Evolutionary conservation across 2,329 filamentous ascomycete species (phyloP).

Genomic region (Cladophialophora psammophila): DNA sequence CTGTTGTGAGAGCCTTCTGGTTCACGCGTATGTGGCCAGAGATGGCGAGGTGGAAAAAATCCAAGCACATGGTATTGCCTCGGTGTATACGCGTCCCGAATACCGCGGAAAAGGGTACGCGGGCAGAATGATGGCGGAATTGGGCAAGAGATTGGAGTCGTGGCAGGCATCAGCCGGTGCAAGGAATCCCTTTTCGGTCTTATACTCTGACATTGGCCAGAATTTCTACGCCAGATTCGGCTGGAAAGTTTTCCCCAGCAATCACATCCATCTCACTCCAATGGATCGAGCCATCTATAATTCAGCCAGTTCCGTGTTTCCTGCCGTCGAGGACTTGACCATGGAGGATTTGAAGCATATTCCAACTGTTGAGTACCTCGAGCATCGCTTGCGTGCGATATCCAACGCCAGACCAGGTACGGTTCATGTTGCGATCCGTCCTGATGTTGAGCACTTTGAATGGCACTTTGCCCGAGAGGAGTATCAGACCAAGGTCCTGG

Average conservation of each 20-base stretch:
- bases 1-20: conserved; percentile 64
- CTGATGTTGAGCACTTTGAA: conserved; percentile 70
- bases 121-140: conserved; percentile 73
- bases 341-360: conserved; percentile 62
- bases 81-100: conserved; percentile 75
- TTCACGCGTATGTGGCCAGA: conserved; percentile 53
- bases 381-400: conserved; percentile 61
- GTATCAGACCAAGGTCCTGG: conserved; percentile 72
- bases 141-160: conserved; percentile 63
- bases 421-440: conserved; percentile 70
- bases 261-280: conserved; percentile 71
- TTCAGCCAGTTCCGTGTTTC: conserved; percentile 35
- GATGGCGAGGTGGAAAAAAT: conserved; percentile 60
- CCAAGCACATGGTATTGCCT: conserved; percentile 74
- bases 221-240: conserved; percentile 78
- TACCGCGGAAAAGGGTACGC: conserved; percentile 79
- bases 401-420: conserved; percentile 51
- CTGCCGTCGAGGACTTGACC: conserved; percentile 45
- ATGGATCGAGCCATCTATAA: conserved; percentile 40
- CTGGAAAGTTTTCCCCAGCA: conserved; percentile 77
- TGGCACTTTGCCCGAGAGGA: conserved; percentile 86
- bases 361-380: conserved; percentile 61
- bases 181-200: conserved; percentile 71
- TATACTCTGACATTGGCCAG: conserved; percentile 88
- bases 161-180: conserved; percentile 57